Base-by-base conservation (phyloP, 2,329 filamentous ascomycete species). In the Clonostachys rosea region DNA sequence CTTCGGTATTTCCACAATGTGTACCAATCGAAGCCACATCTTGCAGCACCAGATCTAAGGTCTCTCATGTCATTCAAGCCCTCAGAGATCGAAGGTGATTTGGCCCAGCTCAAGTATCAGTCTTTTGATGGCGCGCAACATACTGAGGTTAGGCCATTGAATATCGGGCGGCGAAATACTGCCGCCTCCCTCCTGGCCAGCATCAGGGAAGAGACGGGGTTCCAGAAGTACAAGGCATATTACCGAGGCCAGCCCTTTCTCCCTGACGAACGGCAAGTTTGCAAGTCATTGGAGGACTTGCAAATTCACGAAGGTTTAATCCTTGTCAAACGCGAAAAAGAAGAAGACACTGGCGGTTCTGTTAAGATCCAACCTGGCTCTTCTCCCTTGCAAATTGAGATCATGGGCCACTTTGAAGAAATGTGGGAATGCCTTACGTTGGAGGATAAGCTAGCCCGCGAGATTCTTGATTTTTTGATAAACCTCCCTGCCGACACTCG, bases 361-460 rank as follows among this genome's bases (percentile, higher is more conserved):
- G 55, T 70, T 51, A 59, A 72, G 33, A 67, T 76, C 45, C 73
- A 71, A 51, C 75, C 66, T 45, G 81, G 70, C 44, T 78, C 71
- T 42, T 83, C 71, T 52, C 77, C 70, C 35, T 76, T 97, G 4
- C 90, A 97, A 60, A 76, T 81, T 12, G 88, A 92, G 56, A 84
- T 97, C 18, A 71, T 94, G 54, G 78, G 83, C 48, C 88, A 95
- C 63, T 95, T 96, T 58, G 79, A 89, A 46, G 84, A 92, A 50
- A 69, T 99, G 20, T 96, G 94, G 76, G 79, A 82, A 40, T 87
- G 92, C 57, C 74, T 97, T 46, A 82, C 83, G 52, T 79, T 91
- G 68, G 79, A 88, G 41, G 84, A 91, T 49, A 74, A 70, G 44
- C 69, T 90, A 40, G 83, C 87, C 7, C 73, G 78, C 58, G 48